Evolutionary conservation across 192 early-diverging fungal genomes (phyloP).

Genomic region (Diversispora eburnea): DNA sequence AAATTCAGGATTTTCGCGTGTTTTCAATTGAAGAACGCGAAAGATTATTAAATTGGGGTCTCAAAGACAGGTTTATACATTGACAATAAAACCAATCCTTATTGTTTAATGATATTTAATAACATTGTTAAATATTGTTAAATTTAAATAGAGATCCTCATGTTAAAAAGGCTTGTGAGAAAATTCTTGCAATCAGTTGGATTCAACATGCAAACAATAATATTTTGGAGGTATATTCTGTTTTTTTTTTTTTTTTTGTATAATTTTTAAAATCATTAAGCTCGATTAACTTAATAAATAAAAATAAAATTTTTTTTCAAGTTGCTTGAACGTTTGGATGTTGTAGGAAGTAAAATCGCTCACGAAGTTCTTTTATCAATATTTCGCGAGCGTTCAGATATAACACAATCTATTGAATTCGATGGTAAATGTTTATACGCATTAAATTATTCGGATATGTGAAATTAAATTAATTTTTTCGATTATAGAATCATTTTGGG

Average conservation of each 20-base stretch:
- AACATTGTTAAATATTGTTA: neutral
- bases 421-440: conserved; percentile 31
- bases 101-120: neutral
- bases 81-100: no score
- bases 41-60: conserved; percentile 64
- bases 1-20: conserved; percentile 63
- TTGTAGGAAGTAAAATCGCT: conserved; percentile 63
- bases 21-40: conserved; percentile 70
- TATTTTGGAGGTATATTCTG: conserved; percentile 51
- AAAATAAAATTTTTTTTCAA: conserved; percentile 3
- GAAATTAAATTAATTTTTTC: neutral
- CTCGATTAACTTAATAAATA: neutral
- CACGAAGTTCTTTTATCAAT: conserved; percentile 62
- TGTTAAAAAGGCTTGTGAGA: conserved; percentile 71
- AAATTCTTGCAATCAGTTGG: conserved; percentile 68
- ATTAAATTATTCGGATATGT: no score
- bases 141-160: conserved; percentile 50
- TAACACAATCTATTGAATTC: conserved; percentile 59
- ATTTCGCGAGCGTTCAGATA: conserved; percentile 61
- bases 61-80: conserved; percentile 78
- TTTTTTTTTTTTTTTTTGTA: no score
- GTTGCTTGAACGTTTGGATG: conserved; percentile 69
- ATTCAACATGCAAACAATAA: conserved; percentile 71
- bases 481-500: conserved; percentile 52
- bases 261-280: neutral